A percentile compares a stretch with the other conserved stretches of the same genome.
phyloP scores from a whole-genome alignment of 2,329 filamentous ascomycete species.

The Aspergillus ibericus region DNA sequence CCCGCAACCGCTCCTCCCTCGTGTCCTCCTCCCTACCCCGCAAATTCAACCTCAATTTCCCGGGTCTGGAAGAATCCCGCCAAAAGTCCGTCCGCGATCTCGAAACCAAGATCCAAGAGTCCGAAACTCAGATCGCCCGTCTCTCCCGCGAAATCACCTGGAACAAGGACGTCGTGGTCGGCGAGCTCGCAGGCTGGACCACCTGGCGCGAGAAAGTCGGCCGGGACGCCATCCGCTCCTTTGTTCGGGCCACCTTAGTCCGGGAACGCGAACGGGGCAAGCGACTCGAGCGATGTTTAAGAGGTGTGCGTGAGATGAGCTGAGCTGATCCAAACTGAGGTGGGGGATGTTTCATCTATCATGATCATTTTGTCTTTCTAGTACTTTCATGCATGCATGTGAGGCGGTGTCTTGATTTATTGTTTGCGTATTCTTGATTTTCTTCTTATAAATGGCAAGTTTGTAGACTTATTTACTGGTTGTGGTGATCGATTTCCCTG shows the following conservation, averaged over 20 bases:
- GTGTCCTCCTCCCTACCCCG: conserved; percentile 55
- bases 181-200: conserved; percentile 91
- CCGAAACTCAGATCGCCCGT: conserved; percentile 67
- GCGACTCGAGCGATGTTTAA: conserved; percentile 75
- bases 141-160: conserved; percentile 82
- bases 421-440: background rate
- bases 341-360: background rate
- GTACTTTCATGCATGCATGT: background rate
- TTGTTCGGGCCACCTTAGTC: conserved; percentile 76
- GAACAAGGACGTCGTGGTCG: conserved; percentile 89
- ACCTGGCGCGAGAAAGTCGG: conserved; percentile 80
- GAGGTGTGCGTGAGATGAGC: conserved; percentile 52
- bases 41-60: conserved; percentile 49
- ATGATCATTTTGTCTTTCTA: background rate
- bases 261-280: conserved; percentile 76
- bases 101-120: conserved; percentile 72
- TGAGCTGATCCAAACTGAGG: conserved; percentile 11
- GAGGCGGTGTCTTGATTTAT: background rate
- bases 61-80: conserved; percentile 76
- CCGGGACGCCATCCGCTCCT: conserved; percentile 69
- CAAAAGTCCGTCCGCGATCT: conserved; percentile 80
- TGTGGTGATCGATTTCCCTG: background rate
- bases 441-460: background rate
- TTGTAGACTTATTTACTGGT: background rate
- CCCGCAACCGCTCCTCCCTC: conserved; percentile 75